Evolutionary conservation across 2,329 filamentous ascomycete species (phyloP).

Genomic region (Fusarium domesticum): DNA sequence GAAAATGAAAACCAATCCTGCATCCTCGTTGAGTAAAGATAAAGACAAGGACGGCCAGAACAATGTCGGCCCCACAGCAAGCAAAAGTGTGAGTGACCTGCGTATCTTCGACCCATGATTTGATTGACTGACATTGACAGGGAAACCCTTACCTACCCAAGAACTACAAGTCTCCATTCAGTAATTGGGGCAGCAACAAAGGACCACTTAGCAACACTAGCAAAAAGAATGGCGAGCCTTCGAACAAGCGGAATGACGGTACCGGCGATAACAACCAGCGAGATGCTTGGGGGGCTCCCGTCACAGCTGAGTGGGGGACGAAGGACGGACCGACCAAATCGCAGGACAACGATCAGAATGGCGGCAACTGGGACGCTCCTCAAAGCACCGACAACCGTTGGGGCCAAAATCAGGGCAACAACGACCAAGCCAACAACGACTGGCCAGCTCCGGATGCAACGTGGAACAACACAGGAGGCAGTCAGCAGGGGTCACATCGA

Average conservation of each 20-base stretch:
- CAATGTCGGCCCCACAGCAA: constrained; percentile 30
- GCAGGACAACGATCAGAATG: neutral
- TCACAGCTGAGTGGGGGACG: neutral
- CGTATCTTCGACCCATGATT: neutral
- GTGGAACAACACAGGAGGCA: neutral
- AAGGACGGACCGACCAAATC: neutral
- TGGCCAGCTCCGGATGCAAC: neutral
- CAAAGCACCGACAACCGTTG: neutral
- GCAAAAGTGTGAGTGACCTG: constrained; percentile 15
- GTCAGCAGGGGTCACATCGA: constrained; percentile 11
- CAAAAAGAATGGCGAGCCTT: neutral
- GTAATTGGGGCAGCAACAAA: constrained; percentile 17
- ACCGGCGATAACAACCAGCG: constrained; percentile 7
- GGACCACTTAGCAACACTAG: neutral
- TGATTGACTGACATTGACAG: constrained; percentile 14
- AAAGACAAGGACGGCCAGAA: constrained; percentile 26
- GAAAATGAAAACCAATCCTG: constrained; percentile 7
- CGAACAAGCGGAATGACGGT: constrained; percentile 11
- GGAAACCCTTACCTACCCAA: constrained; percentile 29
- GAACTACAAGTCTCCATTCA: constrained; percentile 17
- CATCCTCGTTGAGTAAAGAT: constrained; percentile 17
- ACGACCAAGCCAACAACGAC: neutral
- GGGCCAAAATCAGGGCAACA: constrained; percentile 2
- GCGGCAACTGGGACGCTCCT: neutral
- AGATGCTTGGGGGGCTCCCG: constrained; percentile 1